Evolutionary conservation across 495 filamentous ascomycete species (phyloP).

Genomic region (Penicillium steckii): DNA sequence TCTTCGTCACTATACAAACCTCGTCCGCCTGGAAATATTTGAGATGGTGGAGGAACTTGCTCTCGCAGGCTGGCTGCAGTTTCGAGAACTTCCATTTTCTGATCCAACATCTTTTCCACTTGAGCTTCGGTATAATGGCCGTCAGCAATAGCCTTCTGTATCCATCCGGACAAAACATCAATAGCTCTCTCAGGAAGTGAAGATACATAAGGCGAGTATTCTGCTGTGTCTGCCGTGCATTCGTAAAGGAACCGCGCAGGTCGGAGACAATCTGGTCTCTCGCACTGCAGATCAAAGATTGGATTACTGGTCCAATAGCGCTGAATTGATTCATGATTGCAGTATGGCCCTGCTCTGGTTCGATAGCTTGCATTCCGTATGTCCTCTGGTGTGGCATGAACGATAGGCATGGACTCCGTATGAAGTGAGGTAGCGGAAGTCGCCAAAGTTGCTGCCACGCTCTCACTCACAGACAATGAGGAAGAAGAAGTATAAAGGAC

Average conservation of each 20-base stretch:
- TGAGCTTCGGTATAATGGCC: conserved; percentile 49
- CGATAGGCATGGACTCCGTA: neutral
- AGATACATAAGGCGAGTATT: conserved; percentile 5
- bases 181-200: neutral
- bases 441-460: neutral
- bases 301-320: neutral
- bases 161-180: conserved; percentile 31
- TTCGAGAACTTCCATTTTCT: conserved; percentile 37
- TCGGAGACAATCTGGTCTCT: neutral
- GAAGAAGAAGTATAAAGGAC: too few species aligned
- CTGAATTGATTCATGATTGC: conserved; percentile 4
- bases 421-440: neutral
- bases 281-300: conserved; percentile 4
- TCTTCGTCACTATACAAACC: neutral
- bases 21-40: neutral
- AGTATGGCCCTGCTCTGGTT: neutral
- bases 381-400: neutral
- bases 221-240: conserved; percentile 56
- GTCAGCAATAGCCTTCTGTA: conserved; percentile 48
- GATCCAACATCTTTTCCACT: conserved; percentile 36
- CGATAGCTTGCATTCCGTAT: conserved; percentile 1
- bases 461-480: neutral
- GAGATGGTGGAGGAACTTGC: neutral
- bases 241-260: conserved; percentile 64
- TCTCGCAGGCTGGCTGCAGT: conserved; percentile 12